Conservation (phyloP, 768 basidiomycete genomes). For the Polyporus arcularius region DNA sequence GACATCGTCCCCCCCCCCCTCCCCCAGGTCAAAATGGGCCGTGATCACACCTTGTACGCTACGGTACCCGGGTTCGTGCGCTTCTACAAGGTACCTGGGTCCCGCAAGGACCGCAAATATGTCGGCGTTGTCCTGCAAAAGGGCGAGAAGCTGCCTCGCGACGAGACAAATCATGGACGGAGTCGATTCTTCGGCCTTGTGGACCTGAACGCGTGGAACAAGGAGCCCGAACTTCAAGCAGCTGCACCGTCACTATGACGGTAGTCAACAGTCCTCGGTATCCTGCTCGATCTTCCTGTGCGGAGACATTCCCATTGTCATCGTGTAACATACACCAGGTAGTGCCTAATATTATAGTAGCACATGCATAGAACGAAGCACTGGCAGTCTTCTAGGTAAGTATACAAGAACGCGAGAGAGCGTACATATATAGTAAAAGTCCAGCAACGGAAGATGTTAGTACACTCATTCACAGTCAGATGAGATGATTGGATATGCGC, state of each 20-base stretch:
- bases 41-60: slow-evolving; percentile 95
- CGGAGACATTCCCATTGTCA: not conserved
- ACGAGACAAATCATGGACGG: slow-evolving; percentile 71
- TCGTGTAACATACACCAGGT: slow-evolving; percentile 7
- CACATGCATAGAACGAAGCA: not conserved
- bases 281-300: not conserved
- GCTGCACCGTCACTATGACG: slow-evolving; percentile 11
- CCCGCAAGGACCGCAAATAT: slow-evolving; percentile 72
- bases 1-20: slow-evolving; percentile 5
- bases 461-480: not conserved
- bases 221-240: slow-evolving; percentile 11
- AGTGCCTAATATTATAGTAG: slow-evolving; percentile 2
- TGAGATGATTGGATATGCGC: not conserved
- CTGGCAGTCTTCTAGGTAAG: not conserved
- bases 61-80: slow-evolving; percentile 89
- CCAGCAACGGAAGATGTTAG: not conserved
- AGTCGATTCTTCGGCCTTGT: slow-evolving; percentile 85
- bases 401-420: not conserved
- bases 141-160: slow-evolving; percentile 85
- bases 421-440: not conserved
- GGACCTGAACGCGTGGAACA: slow-evolving; percentile 49
- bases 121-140: slow-evolving; percentile 83
- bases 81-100: slow-evolving; percentile 85
- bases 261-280: not conserved
- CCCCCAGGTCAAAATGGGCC: slow-evolving; percentile 82